Percentiles rank a stretch among this genome's conserved stretches.
phyloP scores from a whole-genome alignment of 192 early-diverging fungal genomes.

The Coemansia sp. region DNA sequence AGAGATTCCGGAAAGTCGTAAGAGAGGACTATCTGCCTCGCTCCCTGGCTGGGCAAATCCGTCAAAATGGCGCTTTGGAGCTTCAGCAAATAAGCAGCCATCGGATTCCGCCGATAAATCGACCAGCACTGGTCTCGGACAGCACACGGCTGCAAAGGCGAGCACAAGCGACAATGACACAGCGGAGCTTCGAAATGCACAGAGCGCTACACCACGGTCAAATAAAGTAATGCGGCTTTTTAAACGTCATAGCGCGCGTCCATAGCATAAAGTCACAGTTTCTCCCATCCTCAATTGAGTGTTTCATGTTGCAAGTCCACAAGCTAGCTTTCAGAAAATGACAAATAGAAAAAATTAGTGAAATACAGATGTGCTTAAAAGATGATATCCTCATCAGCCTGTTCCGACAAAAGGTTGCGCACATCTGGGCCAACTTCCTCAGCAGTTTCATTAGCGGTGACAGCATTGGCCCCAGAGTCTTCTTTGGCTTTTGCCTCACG shows the following conservation, averaged over 20 bases:
- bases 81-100: not conserved
- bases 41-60: constrained; percentile 13
- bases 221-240: constrained; percentile 29
- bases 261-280: not conserved
- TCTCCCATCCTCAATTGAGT: no score
- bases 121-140: not conserved
- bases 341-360: not conserved
- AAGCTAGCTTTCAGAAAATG: not conserved
- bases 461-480: constrained; percentile 6
- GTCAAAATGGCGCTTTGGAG: constrained; percentile 8
- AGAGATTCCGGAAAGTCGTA: not conserved
- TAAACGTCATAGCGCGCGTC: constrained; percentile 21
- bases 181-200: not conserved
- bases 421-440: constrained; percentile 2
- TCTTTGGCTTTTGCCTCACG: constrained; percentile 29
- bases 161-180: constrained; percentile 1
- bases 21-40: constrained; percentile 8
- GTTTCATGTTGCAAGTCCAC: no score
- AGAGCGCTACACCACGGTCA: constrained; percentile 9
- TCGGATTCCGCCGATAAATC: not conserved
- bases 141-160: not conserved
- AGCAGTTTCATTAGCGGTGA: constrained; percentile 2
- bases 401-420: constrained; percentile 49
- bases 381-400: constrained; percentile 59
- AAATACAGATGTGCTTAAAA: constrained; percentile 40